A percentile compares a stretch with the other conserved stretches of the same genome.
phyloP scores from a whole-genome alignment of 148 eudicot genomes.

The Chenopodium album region DNA sequence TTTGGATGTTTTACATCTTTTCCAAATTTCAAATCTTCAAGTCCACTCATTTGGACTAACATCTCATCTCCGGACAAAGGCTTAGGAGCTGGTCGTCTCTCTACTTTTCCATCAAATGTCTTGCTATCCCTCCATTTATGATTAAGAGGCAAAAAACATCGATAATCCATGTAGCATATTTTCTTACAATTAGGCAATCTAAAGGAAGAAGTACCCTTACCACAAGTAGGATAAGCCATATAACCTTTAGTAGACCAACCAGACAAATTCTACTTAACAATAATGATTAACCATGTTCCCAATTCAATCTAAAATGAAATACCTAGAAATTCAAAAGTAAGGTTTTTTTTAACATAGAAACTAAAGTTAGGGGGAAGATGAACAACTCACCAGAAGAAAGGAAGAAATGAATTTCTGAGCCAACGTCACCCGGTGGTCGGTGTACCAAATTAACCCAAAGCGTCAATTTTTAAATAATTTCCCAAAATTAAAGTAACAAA shows the following conservation, averaged over 20 bases:
- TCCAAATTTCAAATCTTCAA: constrained; percentile 7
- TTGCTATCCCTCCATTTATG: constrained; percentile 19
- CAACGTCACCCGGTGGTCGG: too few relatives aligned
- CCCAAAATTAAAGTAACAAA: too few relatives aligned
- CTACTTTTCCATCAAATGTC: constrained; percentile 10
- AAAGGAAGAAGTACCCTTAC: not conserved
- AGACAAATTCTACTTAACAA: not conserved
- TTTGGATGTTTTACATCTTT: not conserved
- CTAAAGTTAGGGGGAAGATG: too few relatives aligned
- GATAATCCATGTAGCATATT: constrained; percentile 12
- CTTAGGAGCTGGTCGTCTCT: not conserved
- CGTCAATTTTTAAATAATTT: too few relatives aligned
- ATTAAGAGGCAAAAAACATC: constrained; percentile 1
- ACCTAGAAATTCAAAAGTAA: too few relatives aligned
- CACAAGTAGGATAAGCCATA: constrained; percentile 14
- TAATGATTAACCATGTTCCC: too few relatives aligned
- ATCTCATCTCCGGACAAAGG: not conserved
- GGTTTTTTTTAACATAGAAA: too few relatives aligned
- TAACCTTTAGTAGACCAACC: constrained; percentile 25
- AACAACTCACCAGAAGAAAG: too few relatives aligned
- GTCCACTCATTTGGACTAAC: not conserved
- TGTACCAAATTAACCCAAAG: too few relatives aligned
- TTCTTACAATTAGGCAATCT: not conserved
- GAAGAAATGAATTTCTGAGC: too few relatives aligned
- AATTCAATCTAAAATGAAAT: too few relatives aligned